Evolutionary conservation across 495 filamentous ascomycete genomes (phyloP).

Genomic region (Penicillium pancosmium): DNA sequence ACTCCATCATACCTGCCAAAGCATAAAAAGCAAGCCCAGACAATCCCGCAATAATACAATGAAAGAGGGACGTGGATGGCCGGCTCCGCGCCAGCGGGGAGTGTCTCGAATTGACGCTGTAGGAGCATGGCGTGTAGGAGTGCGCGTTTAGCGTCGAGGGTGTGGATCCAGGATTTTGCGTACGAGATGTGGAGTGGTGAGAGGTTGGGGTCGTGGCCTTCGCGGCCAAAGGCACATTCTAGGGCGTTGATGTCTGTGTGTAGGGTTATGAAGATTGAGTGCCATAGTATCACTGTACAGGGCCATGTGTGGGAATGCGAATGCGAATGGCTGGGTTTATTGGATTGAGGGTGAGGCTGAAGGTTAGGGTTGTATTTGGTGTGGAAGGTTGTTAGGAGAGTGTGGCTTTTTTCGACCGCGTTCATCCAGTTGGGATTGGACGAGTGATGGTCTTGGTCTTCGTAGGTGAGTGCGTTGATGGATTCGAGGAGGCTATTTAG

Average conservation of each 20-base stretch:
- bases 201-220: slow-evolving; percentile 15
- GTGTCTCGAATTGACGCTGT: slow-evolving; percentile 19
- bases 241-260: slow-evolving; percentile 32
- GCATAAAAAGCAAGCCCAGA: slow-evolving; percentile 19
- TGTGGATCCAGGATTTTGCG: slow-evolving; percentile 15
- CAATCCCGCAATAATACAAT: slow-evolving; percentile 22
- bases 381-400: slow-evolving; percentile 14
- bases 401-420: slow-evolving; percentile 1
- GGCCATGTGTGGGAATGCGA: not conserved
- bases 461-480: slow-evolving; percentile 15
- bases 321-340: not conserved
- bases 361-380: slow-evolving; percentile 6
- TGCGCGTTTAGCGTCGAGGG: slow-evolving; percentile 16
- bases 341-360: no score
- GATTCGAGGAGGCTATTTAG: slow-evolving; percentile 18
- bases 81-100: slow-evolving; percentile 21
- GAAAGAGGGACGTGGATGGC: slow-evolving; percentile 24
- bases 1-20: not conserved
- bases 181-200: slow-evolving; percentile 5
- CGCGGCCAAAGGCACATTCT: slow-evolving; percentile 27
- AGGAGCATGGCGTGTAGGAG: slow-evolving; percentile 24
- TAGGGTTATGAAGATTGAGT: slow-evolving; percentile 31
- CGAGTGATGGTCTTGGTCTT: not conserved
- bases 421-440: not conserved
- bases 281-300: slow-evolving; percentile 35